These are phyloP conservation scores for Nymphaea thermarum DNA, from an alignment of 164 flowering plant genomes.

Conservation along the genomic window DNA sequence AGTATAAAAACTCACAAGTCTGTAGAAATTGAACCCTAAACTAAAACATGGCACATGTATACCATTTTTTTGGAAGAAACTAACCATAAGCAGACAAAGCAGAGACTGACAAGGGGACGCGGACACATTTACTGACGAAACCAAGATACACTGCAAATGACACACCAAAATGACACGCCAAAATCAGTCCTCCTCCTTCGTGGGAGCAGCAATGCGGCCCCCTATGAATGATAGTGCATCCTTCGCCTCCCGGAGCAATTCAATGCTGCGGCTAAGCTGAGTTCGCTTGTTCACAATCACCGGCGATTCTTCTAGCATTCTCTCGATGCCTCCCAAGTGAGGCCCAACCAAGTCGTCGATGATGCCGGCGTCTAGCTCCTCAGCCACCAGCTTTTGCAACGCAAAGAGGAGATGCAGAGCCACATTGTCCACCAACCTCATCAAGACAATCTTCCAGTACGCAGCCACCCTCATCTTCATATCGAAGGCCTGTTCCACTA, in stretches of 20 bases:
- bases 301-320: slow-evolving; percentile 26
- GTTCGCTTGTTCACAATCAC: slow-evolving; percentile 9
- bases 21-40: too few species aligned
- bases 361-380: slow-evolving; percentile 14
- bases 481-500: slow-evolving; percentile 21
- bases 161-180: too few species aligned
- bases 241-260: slow-evolving; percentile 13
- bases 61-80: too few species aligned
- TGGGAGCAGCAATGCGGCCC: slow-evolving; percentile 3
- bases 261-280: slow-evolving; percentile 17
- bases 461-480: slow-evolving; percentile 21
- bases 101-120: too few species aligned
- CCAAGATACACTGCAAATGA: too few species aligned
- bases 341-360: slow-evolving; percentile 16
- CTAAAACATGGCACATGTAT: too few species aligned
- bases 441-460: not conserved
- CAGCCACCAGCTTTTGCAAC: not conserved
- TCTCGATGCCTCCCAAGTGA: slow-evolving; percentile 13
- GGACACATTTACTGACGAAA: too few species aligned
- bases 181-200: not conserved
- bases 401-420: too few species aligned
- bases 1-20: too few species aligned
- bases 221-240: slow-evolving; percentile 3
- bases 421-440: too few species aligned
- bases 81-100: too few species aligned